Evolutionary conservation across 73 alveolate genomes (phyloP), one percentile per base, ranked within the genome.

Genomic region (Blepharisma japonicum): DNA sequence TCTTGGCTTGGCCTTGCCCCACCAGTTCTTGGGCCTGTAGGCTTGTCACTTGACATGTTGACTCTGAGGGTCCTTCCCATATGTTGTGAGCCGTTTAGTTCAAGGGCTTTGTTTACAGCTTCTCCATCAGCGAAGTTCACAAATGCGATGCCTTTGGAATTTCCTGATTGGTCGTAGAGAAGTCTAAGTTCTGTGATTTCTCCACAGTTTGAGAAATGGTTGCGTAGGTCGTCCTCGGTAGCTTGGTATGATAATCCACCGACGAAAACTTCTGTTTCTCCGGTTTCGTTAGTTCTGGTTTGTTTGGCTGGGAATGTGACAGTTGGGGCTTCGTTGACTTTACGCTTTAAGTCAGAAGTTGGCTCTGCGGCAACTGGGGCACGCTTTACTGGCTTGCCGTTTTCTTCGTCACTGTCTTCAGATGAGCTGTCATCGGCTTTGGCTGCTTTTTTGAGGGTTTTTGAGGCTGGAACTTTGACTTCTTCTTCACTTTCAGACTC

Each of bases 61-160:
- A 88, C 81, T 79, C 87, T 80, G 72, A 88, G 50, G 76, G 74
- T 55, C 79, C 94, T 83, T 46, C 86, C 86, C 55, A 83, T 86
- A 51, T 79, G 56, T 53, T 79, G 90, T 55, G 83, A 23, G 27
- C 86, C 91, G 68, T 88, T 88, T n/a, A 38, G 48, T 6, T 68
- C 84, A 6, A 53, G 77, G 32, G 93, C 89, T 45, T 56, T 56
- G 49, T 76, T 55, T 55, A 87, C 89, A 27, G 45, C 83, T 55
- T 47, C 78, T 50, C 56, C 83, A 70, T 78, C 55, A 27, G 81
- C 68, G 80, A 81, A 85, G 61, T 80, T 77, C 56, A 85, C 83
- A 74, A 85, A 85, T 51, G 86, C 88, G 21, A 68, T 55, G 21
- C 92, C 92, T 53, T 76, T 81, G 4, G 88, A 77, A 55, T 45